Percentiles rank a stretch among this genome's conserved stretches.
Evolutionary conservation across 306 rosid species (phyloP).

Genomic region (Malus orientalis): DNA sequence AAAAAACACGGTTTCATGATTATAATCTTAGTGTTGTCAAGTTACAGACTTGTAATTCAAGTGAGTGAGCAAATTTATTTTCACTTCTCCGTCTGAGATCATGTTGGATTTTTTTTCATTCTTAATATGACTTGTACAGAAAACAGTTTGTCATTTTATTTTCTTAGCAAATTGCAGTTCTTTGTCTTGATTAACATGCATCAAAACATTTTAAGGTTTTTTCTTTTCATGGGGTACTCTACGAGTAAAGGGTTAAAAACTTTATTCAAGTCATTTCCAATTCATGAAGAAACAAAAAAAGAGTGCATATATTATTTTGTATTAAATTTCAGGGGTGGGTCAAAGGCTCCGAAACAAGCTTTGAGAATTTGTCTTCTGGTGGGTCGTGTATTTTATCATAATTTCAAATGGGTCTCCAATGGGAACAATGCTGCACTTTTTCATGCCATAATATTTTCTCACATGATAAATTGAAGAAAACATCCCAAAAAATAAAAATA

Average conservation of each 20-base stretch:
- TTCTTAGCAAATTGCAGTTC: background rate
- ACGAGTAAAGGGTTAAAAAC: background rate
- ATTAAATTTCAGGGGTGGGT: background rate
- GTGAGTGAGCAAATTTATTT: background rate
- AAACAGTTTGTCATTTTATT: background rate
- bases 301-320: background rate
- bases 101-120: too few species aligned
- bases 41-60: background rate
- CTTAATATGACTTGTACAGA: background rate
- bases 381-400: background rate
- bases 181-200: background rate
- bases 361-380: background rate
- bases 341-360: background rate
- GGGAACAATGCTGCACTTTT: background rate
- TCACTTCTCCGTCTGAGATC: background rate
- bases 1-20: background rate
- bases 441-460: background rate
- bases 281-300: background rate
- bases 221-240: background rate
- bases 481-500: background rate
- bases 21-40: background rate
- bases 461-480: background rate
- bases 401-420: background rate
- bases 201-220: background rate
- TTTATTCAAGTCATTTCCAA: background rate